Base-by-base conservation (phyloP, 164 flowering plant genomes). In the Magnolia changhungtana region DNA sequence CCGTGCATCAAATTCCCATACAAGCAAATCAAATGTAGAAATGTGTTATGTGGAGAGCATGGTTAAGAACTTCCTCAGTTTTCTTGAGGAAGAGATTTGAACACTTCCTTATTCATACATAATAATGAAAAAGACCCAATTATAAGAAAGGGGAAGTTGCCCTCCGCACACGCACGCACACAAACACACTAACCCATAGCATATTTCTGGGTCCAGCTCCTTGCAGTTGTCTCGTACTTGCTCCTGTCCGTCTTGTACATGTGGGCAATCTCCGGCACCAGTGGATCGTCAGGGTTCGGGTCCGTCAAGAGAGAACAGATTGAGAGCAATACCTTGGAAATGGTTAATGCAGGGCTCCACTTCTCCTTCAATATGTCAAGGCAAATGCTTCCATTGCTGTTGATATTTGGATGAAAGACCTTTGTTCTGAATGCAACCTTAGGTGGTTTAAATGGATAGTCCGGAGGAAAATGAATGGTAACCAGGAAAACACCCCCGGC, bases 191-290 rank as follows among this genome's bases (percentile, higher is more conserved):
- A 90, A 50, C 91, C 92, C 94, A 89, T 89, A 8, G 92, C 94
- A 74, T 89, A 88, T 81, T 90, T 90, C 80, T 80, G 85, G 73
- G 85, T 83, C 85, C 85, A 83, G 83, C 85, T 82, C 82, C 86
- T 79, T 61, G 86, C 86, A 31, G 87, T 84, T 29, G 85, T 72
- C 63, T 84, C 87, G 55, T 84, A 86, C 81, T 88, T 85, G 82
- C 83, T 79, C 75, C 85, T 69, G 75, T 86, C 90, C 8, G 87
- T 80, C 83, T 88, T 88, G 81, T 88, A 88, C 89, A 88, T 82
- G 76, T 88, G 90, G 63, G 89, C 90, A 80, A 88, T 88, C 85
- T 88, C 88, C 0, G 90, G 90, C 63, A 88, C 90, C 61, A 88
- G 80, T 31, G 90, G 90, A 71, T 85, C 89, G 50, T 88, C 90